phyloP scores from a whole-genome alignment of 2,329 filamentous ascomycete genomes.

The Zopfia rhizophila region DNA sequence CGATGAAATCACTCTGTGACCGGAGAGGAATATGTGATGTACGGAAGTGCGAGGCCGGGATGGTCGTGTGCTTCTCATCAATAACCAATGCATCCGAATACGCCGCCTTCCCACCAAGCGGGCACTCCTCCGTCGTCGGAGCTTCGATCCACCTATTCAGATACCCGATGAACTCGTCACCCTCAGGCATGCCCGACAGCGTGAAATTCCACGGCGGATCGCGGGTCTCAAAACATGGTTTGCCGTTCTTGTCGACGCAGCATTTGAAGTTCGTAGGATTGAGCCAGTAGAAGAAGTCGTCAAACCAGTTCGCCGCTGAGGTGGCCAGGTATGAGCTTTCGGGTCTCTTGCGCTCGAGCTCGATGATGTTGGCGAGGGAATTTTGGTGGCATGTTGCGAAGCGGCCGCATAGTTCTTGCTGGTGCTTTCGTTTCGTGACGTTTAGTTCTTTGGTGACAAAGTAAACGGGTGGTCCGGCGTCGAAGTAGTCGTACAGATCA shows the following conservation, averaged over 20 bases:
- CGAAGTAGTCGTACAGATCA: conserved; percentile 92
- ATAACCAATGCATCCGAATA: conserved; percentile 88
- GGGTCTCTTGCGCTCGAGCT: conserved; percentile 91
- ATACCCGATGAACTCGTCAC: conserved; percentile 89
- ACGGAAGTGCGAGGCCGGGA: conserved; percentile 89
- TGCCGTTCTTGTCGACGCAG: conserved; percentile 72
- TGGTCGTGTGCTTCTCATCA: conserved; percentile 71
- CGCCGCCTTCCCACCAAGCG: conserved; percentile 86
- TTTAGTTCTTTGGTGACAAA: conserved; percentile 90
- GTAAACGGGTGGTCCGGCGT: conserved; percentile 92
- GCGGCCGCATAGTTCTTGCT: conserved; percentile 88
- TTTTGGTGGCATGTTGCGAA: conserved; percentile 88
- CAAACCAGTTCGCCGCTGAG: conserved; percentile 93
- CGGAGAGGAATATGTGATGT: conserved; percentile 87
- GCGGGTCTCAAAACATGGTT: conserved; percentile 81
- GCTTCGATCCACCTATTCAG: conserved; percentile 82
- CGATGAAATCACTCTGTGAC: conserved; percentile 92
- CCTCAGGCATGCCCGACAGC: conserved; percentile 89
- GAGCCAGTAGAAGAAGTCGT: conserved; percentile 97
- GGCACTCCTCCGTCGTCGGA: conserved; percentile 84
- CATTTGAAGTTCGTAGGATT: conserved; percentile 77
- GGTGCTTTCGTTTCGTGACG: conserved; percentile 76
- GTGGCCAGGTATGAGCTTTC: conserved; percentile 89
- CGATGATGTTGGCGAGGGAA: conserved; percentile 88
- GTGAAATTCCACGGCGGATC: conserved; percentile 89